A percentile compares a stretch with the other conserved stretches of the same genome.
Conservation (phyloP, 2,329 filamentous ascomycete species). For the Chaetomiaceae sp. region DNA sequence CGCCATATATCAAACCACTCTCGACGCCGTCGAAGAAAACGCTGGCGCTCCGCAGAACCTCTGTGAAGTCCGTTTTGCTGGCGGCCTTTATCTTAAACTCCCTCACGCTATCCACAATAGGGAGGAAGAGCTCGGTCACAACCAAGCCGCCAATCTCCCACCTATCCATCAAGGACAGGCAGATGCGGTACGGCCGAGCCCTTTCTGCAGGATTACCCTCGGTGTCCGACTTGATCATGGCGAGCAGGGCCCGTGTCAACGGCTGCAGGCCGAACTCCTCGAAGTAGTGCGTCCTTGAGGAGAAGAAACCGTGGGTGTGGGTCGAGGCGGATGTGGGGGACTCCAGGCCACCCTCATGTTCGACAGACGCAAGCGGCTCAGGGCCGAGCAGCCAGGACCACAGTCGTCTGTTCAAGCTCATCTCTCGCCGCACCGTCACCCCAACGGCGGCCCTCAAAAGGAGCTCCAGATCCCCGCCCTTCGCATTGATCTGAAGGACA, state of each 20-base stretch:
- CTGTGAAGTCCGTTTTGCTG: constrained; percentile 68
- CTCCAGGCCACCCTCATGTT: constrained; percentile 46
- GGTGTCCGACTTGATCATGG: constrained; percentile 63
- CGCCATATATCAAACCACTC: constrained; percentile 85
- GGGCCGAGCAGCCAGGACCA: constrained; percentile 96
- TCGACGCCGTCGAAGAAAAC: constrained; percentile 98
- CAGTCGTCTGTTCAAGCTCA: constrained; percentile 92
- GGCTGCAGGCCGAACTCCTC: constrained; percentile 71
- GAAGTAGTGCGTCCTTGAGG: constrained; percentile 74
- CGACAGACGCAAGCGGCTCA: constrained; percentile 46
- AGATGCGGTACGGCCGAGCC: constrained; percentile 84
- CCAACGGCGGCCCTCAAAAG: constrained; percentile 78
- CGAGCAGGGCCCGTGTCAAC: constrained; percentile 68
- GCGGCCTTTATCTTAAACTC: constrained; percentile 63
- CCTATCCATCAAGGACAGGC: constrained; percentile 92
- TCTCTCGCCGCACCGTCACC: constrained; percentile 85
- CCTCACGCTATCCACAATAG: constrained; percentile 75
- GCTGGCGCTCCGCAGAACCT: constrained; percentile 87
- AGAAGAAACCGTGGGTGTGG: constrained; percentile 42
- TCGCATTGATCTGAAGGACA: constrained; percentile 72
- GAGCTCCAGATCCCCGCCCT: constrained; percentile 70
- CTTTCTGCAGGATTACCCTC: constrained; percentile 57
- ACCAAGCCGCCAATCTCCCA: constrained; percentile 95
- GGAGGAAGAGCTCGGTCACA: constrained; percentile 82
- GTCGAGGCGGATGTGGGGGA: constrained; percentile 42